Evolutionary conservation across 352 stramenopile species (phyloP).

Genomic region (Phytophthora lateralis): DNA sequence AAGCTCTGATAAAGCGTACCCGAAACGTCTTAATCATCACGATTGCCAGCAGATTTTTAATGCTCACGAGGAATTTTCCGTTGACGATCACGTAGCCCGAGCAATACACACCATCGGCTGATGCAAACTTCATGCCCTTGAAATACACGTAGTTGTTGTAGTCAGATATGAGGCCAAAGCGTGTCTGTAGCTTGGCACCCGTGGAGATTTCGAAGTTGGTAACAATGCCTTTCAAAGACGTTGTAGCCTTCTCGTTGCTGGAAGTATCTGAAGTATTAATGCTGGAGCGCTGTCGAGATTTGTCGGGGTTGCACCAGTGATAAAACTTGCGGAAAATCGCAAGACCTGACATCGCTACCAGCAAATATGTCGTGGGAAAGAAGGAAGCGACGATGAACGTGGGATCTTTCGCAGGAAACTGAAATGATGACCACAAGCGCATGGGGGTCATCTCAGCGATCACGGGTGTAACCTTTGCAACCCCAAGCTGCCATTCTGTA

Average conservation of each 20-base stretch:
- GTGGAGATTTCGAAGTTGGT: slow-evolving; percentile 41
- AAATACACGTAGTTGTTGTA: slow-evolving; percentile 46
- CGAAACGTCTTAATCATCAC: slow-evolving; percentile 40
- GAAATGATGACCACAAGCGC: slow-evolving; percentile 30
- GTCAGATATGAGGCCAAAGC: slow-evolving; percentile 40
- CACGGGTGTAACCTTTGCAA: slow-evolving; percentile 10
- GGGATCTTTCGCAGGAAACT: slow-evolving; percentile 22
- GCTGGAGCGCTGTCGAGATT: slow-evolving; percentile 4
- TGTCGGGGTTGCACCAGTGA: slow-evolving; percentile 17
- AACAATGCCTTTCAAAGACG: slow-evolving; percentile 14
- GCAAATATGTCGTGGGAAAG: slow-evolving; percentile 27
- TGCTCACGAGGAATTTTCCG: slow-evolving; percentile 39
- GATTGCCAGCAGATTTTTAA: slow-evolving; percentile 33
- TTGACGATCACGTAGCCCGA: slow-evolving; percentile 46
- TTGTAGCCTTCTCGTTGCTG: slow-evolving; percentile 11
- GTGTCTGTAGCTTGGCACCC: slow-evolving; percentile 27
- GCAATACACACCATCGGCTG: slow-evolving; percentile 40
- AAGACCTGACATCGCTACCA: slow-evolving; percentile 8
- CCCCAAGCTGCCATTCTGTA: slow-evolving; percentile 11
- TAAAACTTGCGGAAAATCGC: slow-evolving; percentile 29
- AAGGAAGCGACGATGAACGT: slow-evolving; percentile 25
- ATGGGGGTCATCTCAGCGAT: slow-evolving; percentile 29
- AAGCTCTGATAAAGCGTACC: slow-evolving; percentile 17
- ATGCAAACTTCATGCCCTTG: slow-evolving; percentile 49
- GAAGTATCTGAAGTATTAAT: slow-evolving; percentile 12